Evolutionary conservation across 2,329 filamentous ascomycete genomes (phyloP), one percentile per base, ranked within the genome.

Genomic region (Xylaria multiplex): DNA sequence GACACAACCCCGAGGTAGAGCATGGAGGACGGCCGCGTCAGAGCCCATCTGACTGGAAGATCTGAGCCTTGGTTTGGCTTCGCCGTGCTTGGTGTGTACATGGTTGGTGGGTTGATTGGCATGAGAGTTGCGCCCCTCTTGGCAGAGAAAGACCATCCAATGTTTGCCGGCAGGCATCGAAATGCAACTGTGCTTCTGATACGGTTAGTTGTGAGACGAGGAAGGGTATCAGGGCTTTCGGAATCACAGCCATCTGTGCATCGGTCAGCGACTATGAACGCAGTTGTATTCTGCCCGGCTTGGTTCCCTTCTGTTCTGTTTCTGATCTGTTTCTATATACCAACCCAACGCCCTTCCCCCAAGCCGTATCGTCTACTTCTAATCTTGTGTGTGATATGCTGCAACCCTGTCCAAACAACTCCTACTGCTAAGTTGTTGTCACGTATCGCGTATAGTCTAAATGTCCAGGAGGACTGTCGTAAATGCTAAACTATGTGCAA

Each of bases 381-480:
- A 67, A 54, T 66, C 58, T 69, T 64, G 64, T 66, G 43, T 40
- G 37, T 37, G 35, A 37, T 37, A 69, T 63, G 66, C 72, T 64
- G 68, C 67, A 63, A 72, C 66, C 65, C 69, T 59, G 59, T 65
- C 62, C 65, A 64, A 64, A 49, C 66, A 68, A 64, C 60, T 60
- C 64, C 61, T 57, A 60, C 64, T 56, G 55, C 60, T 35, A 64
- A 56, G 50, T n/a, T 69, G 65, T 69, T 61, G 49, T 62, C 64
- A 56, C 59, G 65, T 69, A 66, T 69, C 70, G 70, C 67, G 67
- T 70, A 67, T 67, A 67, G 58, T 61, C 71, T 71, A 70, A 71
- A 55, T 69, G 55, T 55, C 66, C 56, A 53, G 4, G 8, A 42
- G 22, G 56, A 55, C 50, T 42, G 50, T 64, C 42, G 64, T 67